Evolutionary conservation across 176 grass and related monocot species (phyloP).

Genomic region (Oryza nivara): DNA sequence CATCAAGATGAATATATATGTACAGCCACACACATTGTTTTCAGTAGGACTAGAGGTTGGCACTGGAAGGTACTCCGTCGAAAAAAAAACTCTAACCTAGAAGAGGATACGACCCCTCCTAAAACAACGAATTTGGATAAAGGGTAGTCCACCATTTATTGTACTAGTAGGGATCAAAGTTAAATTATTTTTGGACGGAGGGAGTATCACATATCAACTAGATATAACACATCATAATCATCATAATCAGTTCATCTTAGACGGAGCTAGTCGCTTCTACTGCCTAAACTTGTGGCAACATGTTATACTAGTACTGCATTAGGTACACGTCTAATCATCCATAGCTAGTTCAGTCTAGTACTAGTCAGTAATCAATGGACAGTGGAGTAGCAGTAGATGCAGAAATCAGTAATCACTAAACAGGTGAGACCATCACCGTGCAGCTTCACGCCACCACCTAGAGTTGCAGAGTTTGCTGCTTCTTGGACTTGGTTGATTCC

Average conservation of each 20-base stretch:
- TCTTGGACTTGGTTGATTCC: not conserved
- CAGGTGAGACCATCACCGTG: not conserved
- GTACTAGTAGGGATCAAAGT: too few relatives aligned
- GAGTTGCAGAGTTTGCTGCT: conserved; percentile 14
- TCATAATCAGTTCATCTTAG: too few relatives aligned
- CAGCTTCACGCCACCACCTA: not conserved
- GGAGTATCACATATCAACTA: too few relatives aligned
- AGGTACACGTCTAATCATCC: not conserved
- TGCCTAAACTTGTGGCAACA: not conserved
- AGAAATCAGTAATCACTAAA: not conserved
- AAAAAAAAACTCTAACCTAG: too few relatives aligned
- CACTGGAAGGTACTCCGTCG: too few relatives aligned
- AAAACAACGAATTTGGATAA: too few relatives aligned
- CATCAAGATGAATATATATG: not conserved
- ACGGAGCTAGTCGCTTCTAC: too few relatives aligned
- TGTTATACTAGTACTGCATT: not conserved
- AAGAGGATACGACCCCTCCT: too few relatives aligned
- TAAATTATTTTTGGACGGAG: too few relatives aligned
- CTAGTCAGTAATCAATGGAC: conserved; percentile 1
- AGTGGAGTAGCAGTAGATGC: not conserved
- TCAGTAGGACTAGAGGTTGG: too few relatives aligned
- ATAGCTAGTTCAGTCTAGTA: not conserved
- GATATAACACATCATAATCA: not conserved
- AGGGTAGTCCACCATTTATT: too few relatives aligned
- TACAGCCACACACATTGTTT: too few relatives aligned